Evolutionary conservation across 2,329 filamentous ascomycete genomes (phyloP).

Genomic region (Aspergillus calidoustus): DNA sequence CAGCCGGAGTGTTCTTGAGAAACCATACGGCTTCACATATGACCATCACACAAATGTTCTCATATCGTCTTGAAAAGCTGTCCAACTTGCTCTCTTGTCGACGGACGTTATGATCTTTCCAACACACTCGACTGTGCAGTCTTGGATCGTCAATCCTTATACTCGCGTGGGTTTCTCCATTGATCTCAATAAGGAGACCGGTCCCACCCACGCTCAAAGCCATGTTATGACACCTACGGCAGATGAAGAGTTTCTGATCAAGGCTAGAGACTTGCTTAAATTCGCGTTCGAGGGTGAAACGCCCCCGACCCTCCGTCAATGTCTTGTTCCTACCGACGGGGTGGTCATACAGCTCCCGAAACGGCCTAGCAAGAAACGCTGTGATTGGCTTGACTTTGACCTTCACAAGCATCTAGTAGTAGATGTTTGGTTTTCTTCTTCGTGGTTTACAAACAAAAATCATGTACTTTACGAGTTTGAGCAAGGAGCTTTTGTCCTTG

Average conservation of each 20-base stretch:
- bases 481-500: too few species aligned
- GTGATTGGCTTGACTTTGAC: neutral
- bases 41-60: neutral
- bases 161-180: neutral
- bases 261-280: neutral
- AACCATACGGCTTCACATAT: neutral
- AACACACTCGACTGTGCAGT: neutral
- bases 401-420: neutral
- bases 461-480: neutral
- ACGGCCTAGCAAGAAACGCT: neutral
- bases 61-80: neutral
- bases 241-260: neutral
- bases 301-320: neutral
- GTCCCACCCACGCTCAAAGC: neutral
- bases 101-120: neutral
- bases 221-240: neutral
- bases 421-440: neutral
- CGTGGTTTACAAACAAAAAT: neutral
- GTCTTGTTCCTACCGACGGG: neutral
- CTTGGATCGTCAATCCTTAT: neutral
- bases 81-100: neutral
- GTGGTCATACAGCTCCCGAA: neutral
- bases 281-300: neutral
- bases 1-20: too few species aligned
- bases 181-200: neutral